A percentile compares a stretch with the other conserved stretches of the same genome.
Evolutionary conservation across 2,329 filamentous ascomycete species (phyloP).

Genomic region (Aureobasidium pullulans): DNA sequence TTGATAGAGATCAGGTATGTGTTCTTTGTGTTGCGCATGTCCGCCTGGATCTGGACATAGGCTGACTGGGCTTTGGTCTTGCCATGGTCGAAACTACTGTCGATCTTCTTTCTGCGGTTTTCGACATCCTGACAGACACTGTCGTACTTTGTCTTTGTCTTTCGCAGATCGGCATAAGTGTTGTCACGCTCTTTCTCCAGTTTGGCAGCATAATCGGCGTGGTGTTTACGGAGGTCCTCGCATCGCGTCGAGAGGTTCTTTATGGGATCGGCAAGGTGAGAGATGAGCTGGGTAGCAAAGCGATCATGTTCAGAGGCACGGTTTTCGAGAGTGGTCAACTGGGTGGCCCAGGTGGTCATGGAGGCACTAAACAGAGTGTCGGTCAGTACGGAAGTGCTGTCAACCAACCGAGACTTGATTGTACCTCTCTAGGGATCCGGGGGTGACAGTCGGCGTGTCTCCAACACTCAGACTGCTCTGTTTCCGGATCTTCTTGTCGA

Average conservation of each 20-base stretch:
- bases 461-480: conserved; percentile 82
- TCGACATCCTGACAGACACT: conserved; percentile 90
- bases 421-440: conserved; percentile 85
- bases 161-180: conserved; percentile 77
- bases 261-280: conserved; percentile 77
- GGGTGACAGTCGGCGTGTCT: conserved; percentile 85
- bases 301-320: conserved; percentile 84
- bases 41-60: conserved; percentile 84
- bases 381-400: not conserved
- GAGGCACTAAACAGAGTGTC: conserved; percentile 58
- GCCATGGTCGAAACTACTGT: conserved; percentile 77
- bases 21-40: conserved; percentile 98
- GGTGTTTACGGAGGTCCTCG: conserved; percentile 87
- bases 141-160: conserved; percentile 90
- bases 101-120: conserved; percentile 86
- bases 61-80: conserved; percentile 85
- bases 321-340: conserved; percentile 81
- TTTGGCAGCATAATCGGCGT: conserved; percentile 80
- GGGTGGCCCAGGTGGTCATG: conserved; percentile 92
- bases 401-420: not conserved
- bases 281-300: conserved; percentile 69
- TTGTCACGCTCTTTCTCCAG: conserved; percentile 82
- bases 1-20: conserved; percentile 96
- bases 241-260: conserved; percentile 67
- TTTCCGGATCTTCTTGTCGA: conserved; percentile 92